Evolutionary conservation across 2,329 filamentous ascomycete genomes (phyloP), one percentile per base, ranked within the genome.

Genomic region (Falciphora oryzae): DNA sequence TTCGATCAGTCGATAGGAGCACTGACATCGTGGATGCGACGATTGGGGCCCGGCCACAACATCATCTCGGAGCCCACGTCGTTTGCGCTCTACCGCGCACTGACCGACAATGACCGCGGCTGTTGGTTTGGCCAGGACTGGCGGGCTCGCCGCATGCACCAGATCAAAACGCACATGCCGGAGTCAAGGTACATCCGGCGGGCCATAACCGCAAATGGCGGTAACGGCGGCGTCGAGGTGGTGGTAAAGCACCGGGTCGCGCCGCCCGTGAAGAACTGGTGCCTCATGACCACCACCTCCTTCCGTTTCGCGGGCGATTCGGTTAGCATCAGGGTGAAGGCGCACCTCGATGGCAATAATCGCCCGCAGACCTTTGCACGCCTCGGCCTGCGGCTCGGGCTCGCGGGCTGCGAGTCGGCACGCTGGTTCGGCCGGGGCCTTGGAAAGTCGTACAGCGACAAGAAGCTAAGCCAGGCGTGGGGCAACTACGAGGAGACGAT

Each of bases 391-490:
- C 84, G 73, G n/a, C 80, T 76, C 68, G 81, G 74, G 16, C 78
- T 77, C 68, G 74, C 61, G 61, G 76, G 68, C 25, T 73, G 80
- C 29, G 71, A 75, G 5, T 69, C 71, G 5, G 81, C 79, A 0
- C 73, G 76, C n/a, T 92, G 88, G 88, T 90, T 86, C 69, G 88
- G 89, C 6, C 83, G 85, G 4, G 89, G 89, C 0, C 86, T 86
- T 0, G 85, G 85, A 2, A 87, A 90, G 72, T 84, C 80, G 14
- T 92, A 91, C 76, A 76, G 77, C 22, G 89, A 92, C 75, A 88
- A 83, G 76, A 89, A 89, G 72, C 72, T 79, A 16, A 82, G 84
- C 4, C 87, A 90, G 71, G 73, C 75, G 0, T 74, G 89, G 4
- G 87, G 85, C 8, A 82, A 80, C 61, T 87, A 80, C 75, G 76